Conservation (phyloP, 1,284 basidiomycete species). For the Xerocomus cyaneibrunnescens region DNA sequence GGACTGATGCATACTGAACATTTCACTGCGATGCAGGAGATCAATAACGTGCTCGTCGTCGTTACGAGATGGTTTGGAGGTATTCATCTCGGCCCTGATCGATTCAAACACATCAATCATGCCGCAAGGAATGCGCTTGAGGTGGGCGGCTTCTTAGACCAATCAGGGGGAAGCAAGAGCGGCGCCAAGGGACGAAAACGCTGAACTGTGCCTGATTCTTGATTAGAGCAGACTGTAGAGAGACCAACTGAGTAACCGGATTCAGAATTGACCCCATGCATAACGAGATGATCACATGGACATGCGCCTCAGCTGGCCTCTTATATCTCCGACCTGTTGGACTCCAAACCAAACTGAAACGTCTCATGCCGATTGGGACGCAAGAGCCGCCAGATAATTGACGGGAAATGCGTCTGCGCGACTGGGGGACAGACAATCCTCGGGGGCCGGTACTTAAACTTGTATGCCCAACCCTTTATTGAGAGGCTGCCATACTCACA, state of each 20-base stretch:
- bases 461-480: too few species aligned
- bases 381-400: constrained; percentile 82
- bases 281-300: not conserved
- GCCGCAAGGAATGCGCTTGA: constrained; percentile 86
- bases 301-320: too few species aligned
- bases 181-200: constrained; percentile 30
- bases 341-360: too few species aligned
- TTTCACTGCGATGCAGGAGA: constrained; percentile 46
- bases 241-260: not conserved
- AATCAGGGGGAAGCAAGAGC: constrained; percentile 20
- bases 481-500: constrained; percentile 2
- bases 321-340: too few species aligned
- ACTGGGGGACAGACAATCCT: constrained; percentile 66
- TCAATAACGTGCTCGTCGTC: constrained; percentile 80
- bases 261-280: not conserved
- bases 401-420: constrained; percentile 83
- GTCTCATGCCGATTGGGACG: constrained; percentile 64
- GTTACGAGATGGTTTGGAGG: constrained; percentile 84
- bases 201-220: constrained; percentile 8
- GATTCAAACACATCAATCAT: constrained; percentile 93
- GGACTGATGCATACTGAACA: not conserved
- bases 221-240: not conserved
- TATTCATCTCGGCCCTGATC: constrained; percentile 80
- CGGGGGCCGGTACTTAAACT: constrained; percentile 29
- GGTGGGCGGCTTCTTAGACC: constrained; percentile 74